Conservation (phyloP, 371 early-diverging fungal species). For the Parasitella parasitica region DNA sequence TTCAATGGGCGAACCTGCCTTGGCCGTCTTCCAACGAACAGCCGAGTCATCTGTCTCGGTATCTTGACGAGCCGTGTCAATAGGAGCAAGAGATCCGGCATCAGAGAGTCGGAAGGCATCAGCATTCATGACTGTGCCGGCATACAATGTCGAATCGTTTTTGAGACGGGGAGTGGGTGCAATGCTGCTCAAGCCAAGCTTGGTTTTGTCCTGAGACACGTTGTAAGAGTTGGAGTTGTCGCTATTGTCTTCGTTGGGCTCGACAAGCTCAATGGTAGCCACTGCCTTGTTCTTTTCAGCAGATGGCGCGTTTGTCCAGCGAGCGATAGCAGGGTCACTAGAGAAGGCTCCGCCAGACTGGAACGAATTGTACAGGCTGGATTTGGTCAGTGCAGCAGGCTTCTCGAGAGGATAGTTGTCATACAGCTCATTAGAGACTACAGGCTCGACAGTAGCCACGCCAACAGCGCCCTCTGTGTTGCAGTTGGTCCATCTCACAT, state of each 20-base stretch:
- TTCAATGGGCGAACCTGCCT: slow-evolving; percentile 33
- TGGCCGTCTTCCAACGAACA: slow-evolving; percentile 32
- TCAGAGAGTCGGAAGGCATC: slow-evolving; percentile 16
- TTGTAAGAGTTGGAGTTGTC: neutral
- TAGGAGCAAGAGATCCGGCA: slow-evolving; percentile 8
- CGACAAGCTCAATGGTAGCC: neutral
- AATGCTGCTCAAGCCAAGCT: too few relatives aligned
- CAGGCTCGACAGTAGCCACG: slow-evolving; percentile 33
- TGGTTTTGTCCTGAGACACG: too few relatives aligned
- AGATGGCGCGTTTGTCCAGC: slow-evolving; percentile 34
- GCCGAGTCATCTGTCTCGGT: slow-evolving; percentile 17
- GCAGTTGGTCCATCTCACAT: slow-evolving; percentile 33
- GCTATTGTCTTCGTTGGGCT: neutral
- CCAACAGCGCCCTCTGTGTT: slow-evolving; percentile 47
- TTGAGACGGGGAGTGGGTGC: neutral
- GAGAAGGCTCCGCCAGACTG: slow-evolving; percentile 21
- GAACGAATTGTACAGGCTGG: neutral
- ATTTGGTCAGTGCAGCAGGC: neutral
- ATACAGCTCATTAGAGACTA: neutral
- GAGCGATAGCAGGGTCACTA: slow-evolving; percentile 37
- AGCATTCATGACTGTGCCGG: slow-evolving; percentile 4
- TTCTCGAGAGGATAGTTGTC: neutral
- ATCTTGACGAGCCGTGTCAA: slow-evolving; percentile 1
- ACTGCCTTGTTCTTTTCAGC: neutral
- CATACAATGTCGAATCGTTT: neutral